Percentiles rank a stretch among this genome's conserved stretches.
These are phyloP conservation scores for Penicillium argentinense DNA, from an alignment of 495 filamentous ascomycete species.

Conservation along the genomic window DNA sequence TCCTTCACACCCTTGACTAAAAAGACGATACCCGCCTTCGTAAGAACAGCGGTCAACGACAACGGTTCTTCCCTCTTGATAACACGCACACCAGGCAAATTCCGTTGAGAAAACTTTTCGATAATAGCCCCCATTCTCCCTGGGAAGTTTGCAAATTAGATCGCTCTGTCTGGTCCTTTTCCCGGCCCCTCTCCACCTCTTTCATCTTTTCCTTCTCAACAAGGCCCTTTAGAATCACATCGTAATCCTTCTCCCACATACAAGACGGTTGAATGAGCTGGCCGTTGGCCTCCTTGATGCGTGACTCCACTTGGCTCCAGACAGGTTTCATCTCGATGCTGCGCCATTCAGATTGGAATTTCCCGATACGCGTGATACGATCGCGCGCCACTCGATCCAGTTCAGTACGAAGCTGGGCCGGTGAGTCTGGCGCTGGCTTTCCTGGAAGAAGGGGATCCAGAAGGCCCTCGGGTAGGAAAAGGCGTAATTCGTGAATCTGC, in stretches of 20 bases:
- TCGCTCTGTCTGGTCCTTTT: constrained; percentile 30
- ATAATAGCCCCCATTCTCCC: constrained; percentile 34
- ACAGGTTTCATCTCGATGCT: constrained; percentile 36
- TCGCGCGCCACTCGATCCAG: constrained; percentile 27
- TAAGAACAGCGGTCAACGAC: constrained; percentile 30
- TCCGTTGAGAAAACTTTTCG: constrained; percentile 28
- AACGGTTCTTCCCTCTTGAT: constrained; percentile 22
- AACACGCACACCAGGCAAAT: constrained; percentile 32
- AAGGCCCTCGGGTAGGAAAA: constrained; percentile 38
- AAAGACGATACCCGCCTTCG: constrained; percentile 38
- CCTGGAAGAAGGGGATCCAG: constrained; percentile 34
- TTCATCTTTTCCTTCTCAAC: constrained; percentile 24
- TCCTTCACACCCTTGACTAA: constrained; percentile 23
- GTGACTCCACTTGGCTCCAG: constrained; percentile 36
- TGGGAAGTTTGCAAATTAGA: constrained; percentile 28
- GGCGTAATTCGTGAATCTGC: constrained; percentile 45
- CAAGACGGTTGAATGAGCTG: constrained; percentile 37
- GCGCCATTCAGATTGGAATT: constrained; percentile 39
- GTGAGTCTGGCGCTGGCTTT: constrained; percentile 26
- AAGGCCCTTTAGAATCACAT: constrained; percentile 33
- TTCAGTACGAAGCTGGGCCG: constrained; percentile 24
- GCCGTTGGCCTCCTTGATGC: constrained; percentile 37
- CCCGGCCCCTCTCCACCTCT: constrained; percentile 24
- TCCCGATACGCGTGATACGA: constrained; percentile 29
- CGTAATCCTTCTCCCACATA: constrained; percentile 46